Percentiles rank a stretch among this genome's conserved stretches.
These are phyloP conservation scores for Verticillium nubilum DNA, from an alignment of 2,329 filamentous ascomycete species.

Conservation along the genomic window DNA sequence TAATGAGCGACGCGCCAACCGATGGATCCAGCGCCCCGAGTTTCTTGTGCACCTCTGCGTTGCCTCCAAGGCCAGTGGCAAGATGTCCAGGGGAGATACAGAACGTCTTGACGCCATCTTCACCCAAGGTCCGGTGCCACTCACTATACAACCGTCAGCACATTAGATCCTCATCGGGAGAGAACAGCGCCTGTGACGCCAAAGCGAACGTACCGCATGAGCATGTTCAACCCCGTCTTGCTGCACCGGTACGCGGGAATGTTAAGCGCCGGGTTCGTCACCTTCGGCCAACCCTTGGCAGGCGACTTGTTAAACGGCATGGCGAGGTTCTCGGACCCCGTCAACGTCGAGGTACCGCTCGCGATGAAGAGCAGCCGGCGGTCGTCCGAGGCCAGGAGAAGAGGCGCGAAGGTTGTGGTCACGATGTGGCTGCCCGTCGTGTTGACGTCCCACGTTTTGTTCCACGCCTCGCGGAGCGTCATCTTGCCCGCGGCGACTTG, in stretches of 20 bases:
- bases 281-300: conserved; percentile 41
- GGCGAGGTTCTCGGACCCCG: conserved; percentile 19
- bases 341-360: conserved; percentile 33
- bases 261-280: conserved; percentile 32
- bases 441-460: conserved; percentile 43
- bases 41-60: conserved; percentile 10
- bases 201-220: conserved; percentile 14
- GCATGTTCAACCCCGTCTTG: conserved; percentile 23
- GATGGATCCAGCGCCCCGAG: conserved; percentile 24
- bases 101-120: conserved; percentile 36
- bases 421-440: conserved; percentile 35
- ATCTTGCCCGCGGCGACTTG: not conserved
- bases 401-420: conserved; percentile 27
- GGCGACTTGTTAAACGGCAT: conserved; percentile 16
- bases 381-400: conserved; percentile 33
- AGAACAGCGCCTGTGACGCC: too few relatives aligned
- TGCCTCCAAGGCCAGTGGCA: conserved; percentile 31
- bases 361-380: conserved; percentile 46
- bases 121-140: conserved; percentile 7
- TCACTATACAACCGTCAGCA: not conserved
- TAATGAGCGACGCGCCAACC: conserved; percentile 31
- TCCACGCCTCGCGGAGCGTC: conserved; percentile 31
- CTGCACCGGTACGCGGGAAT: conserved; percentile 15
- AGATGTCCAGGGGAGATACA: conserved; percentile 32
- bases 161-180: not conserved